Percentiles rank a stretch among this genome's conserved stretches.
Evolutionary conservation across 2,329 filamentous ascomycete species (phyloP).

Genomic region (Didymella segeticola): DNA sequence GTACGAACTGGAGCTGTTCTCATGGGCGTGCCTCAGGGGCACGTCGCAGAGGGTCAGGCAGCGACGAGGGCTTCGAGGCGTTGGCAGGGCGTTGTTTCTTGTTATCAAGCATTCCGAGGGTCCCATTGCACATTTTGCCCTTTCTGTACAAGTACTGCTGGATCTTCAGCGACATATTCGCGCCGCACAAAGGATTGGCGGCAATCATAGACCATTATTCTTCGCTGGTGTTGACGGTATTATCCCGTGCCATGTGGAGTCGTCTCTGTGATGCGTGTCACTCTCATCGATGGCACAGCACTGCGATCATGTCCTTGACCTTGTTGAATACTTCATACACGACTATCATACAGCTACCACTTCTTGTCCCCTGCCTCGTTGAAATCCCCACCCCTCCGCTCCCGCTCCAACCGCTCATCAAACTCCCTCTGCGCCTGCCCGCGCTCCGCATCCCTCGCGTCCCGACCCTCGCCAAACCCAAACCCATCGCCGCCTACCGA

Average conservation of each 20-base stretch:
- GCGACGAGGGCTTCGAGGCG: background rate
- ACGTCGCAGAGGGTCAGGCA: background rate
- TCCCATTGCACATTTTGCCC: background rate
- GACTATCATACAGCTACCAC: too few relatives aligned
- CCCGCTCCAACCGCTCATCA: slow-evolving; percentile 57
- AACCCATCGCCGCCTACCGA: slow-evolving; percentile 53
- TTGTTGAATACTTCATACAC: too few relatives aligned
- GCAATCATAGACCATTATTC: slow-evolving; percentile 4
- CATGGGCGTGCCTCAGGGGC: background rate
- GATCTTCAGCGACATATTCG: slow-evolving; percentile 7
- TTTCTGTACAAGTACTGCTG: slow-evolving; percentile 25
- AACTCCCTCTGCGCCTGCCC: slow-evolving; percentile 59
- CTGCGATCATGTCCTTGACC: too few relatives aligned
- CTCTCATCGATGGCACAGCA: too few relatives aligned
- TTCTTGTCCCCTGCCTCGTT: slow-evolving; percentile 34
- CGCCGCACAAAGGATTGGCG: background rate
- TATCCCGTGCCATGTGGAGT: too few relatives aligned
- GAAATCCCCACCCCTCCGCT: slow-evolving; percentile 57
- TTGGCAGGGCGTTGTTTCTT: slow-evolving; percentile 3
- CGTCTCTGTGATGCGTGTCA: too few relatives aligned
- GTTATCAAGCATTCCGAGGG: slow-evolving; percentile 8
- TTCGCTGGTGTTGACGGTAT: background rate
- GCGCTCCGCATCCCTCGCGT: slow-evolving; percentile 53
- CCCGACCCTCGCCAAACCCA: slow-evolving; percentile 52
- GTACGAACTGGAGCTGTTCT: background rate